These are phyloP conservation scores for Calocera viscosa DNA, from an alignment of 768 basidiomycete genomes.

Conservation along the genomic window DNA sequence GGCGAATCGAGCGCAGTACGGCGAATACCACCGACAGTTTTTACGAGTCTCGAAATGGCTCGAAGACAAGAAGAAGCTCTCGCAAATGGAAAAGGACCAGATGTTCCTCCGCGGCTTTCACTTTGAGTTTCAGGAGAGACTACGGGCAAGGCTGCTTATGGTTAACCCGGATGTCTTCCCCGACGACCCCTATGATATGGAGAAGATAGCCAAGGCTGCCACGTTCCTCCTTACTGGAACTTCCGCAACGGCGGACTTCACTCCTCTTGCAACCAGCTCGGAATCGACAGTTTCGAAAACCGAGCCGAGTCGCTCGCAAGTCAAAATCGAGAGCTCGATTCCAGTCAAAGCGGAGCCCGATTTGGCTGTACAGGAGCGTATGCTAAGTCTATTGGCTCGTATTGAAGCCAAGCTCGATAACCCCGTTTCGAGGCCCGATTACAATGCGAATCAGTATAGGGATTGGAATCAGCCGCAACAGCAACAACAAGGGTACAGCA, in stretches of 20 bases:
- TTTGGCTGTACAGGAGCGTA: background rate
- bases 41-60: background rate
- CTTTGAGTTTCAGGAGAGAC: background rate
- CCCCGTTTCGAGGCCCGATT: background rate
- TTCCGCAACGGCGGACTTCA: background rate
- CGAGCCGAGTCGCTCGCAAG: background rate
- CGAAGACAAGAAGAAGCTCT: background rate
- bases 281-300: background rate
- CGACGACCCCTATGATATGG: background rate
- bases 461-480: background rate
- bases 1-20: background rate
- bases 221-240: background rate
- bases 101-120: background rate
- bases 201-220: background rate
- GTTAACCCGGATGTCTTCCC: background rate
- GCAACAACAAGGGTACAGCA: background rate
- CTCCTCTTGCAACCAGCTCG: background rate
- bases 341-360: background rate
- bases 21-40: background rate
- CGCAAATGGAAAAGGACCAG: background rate
- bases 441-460: background rate
- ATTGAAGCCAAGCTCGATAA: background rate
- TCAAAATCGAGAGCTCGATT: background rate
- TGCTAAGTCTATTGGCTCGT: background rate
- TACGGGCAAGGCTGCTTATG: background rate